A percentile compares a stretch with the other conserved stretches of the same genome.
Conservation (phyloP, 2,329 filamentous ascomycete species). For the Arthrobotrys musiformis region DNA sequence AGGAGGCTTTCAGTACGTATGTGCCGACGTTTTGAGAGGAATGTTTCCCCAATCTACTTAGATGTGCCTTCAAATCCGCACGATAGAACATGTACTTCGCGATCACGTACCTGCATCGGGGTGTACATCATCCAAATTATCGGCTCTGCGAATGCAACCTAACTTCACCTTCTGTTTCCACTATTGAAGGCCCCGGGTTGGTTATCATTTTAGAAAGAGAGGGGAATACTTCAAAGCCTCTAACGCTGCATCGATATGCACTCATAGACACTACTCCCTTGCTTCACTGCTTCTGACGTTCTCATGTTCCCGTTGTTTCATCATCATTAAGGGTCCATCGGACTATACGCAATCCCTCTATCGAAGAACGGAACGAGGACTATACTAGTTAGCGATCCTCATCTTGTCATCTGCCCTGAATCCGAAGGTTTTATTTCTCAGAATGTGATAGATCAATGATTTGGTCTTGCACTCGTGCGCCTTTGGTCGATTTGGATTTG, state of each 20-base stretch:
- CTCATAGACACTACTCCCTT: slow-evolving; percentile 45
- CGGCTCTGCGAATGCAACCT: slow-evolving; percentile 22
- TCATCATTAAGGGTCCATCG: slow-evolving; percentile 47
- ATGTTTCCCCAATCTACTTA: slow-evolving; percentile 36
- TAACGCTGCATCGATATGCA: slow-evolving; percentile 46
- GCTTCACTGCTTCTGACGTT: slow-evolving; percentile 51
- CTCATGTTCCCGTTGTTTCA: slow-evolving; percentile 54
- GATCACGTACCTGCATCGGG: slow-evolving; percentile 42
- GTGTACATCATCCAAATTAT: slow-evolving; percentile 34
- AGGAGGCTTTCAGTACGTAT: slow-evolving; percentile 42
- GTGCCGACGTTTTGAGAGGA: slow-evolving; percentile 47
- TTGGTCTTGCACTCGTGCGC: slow-evolving; percentile 33
- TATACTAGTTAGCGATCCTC: slow-evolving; percentile 32
- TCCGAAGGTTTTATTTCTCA: slow-evolving; percentile 45
- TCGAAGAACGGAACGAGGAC: slow-evolving; percentile 48
- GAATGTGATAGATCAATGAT: slow-evolving; percentile 51
- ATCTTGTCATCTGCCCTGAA: slow-evolving; percentile 9
- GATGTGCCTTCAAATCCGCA: slow-evolving; percentile 13
- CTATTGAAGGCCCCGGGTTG: slow-evolving; percentile 19
- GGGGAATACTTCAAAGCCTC: slow-evolving; percentile 50
- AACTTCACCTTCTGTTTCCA: slow-evolving; percentile 9
- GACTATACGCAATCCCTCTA: slow-evolving; percentile 49
- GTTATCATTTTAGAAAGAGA: slow-evolving; percentile 44
- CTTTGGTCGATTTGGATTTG: slow-evolving; percentile 13
- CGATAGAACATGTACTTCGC: slow-evolving; percentile 26